A percentile compares a stretch with the other conserved stretches of the same genome.
These are phyloP conservation scores for Neophaeococcomyces mojaviensis DNA, from an alignment of 2,329 filamentous ascomycete species.

Conservation along the genomic window DNA sequence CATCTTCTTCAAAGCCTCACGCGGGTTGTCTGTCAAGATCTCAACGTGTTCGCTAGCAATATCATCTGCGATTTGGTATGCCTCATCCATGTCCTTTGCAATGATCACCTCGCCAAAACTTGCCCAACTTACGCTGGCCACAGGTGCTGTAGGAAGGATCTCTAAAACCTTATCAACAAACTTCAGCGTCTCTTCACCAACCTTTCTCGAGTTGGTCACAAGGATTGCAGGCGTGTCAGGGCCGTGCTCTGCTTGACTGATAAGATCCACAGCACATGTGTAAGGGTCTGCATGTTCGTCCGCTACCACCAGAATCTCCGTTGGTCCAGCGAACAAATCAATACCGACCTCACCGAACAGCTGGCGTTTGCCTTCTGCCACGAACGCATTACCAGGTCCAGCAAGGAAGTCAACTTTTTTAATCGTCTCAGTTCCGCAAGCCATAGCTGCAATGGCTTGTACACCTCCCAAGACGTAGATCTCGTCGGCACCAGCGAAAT, in stretches of 20 bases:
- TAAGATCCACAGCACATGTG: slow-evolving; percentile 88
- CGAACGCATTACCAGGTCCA: slow-evolving; percentile 95
- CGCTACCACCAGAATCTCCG: slow-evolving; percentile 91
- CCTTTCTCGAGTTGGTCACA: slow-evolving; percentile 26
- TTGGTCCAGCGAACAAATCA: slow-evolving; percentile 96
- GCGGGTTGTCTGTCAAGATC: slow-evolving; percentile 40
- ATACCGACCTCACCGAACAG: slow-evolving; percentile 97
- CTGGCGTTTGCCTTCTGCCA: slow-evolving; percentile 97
- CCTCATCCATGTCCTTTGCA: slow-evolving; percentile 36
- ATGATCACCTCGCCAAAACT: slow-evolving; percentile 42
- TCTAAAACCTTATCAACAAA: slow-evolving; percentile 32
- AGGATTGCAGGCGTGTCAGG: slow-evolving; percentile 92
- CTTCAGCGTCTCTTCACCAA: slow-evolving; percentile 34
- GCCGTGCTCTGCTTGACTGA: slow-evolving; percentile 94
- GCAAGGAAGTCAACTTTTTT: slow-evolving; percentile 98
- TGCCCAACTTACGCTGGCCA: slow-evolving; percentile 41
- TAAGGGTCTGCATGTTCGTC: slow-evolving; percentile 82
- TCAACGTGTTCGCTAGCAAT: slow-evolving; percentile 48
- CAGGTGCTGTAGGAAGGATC: slow-evolving; percentile 35
- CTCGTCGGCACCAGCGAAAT: slow-evolving; percentile 71
- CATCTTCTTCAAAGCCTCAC: slow-evolving; percentile 46
- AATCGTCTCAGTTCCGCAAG: slow-evolving; percentile 90
- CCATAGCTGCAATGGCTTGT: slow-evolving; percentile 92
- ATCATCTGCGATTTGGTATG: slow-evolving; percentile 39
- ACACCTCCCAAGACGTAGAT: slow-evolving; percentile 94